Percentiles rank a stretch among this genome's conserved stretches.
phyloP scores from a whole-genome alignment of 805 yeast genomes.

The Saccharomycopsis fermentans region DNA sequence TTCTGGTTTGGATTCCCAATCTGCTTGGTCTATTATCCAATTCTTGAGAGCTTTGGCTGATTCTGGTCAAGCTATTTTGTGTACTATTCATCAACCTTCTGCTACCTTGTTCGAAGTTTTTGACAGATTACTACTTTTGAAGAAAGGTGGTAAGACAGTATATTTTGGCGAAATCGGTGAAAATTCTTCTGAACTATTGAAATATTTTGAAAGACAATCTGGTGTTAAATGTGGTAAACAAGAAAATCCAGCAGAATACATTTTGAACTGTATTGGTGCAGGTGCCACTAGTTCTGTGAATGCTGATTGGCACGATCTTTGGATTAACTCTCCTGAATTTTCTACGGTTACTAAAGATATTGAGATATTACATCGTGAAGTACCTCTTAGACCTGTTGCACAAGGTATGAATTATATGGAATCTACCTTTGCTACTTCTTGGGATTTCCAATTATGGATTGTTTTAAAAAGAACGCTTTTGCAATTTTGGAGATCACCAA shows the following conservation, averaged over 20 bases:
- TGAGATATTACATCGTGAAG: constrained; percentile 20
- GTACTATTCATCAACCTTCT: constrained; percentile 62
- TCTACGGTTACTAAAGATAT: constrained; percentile 23
- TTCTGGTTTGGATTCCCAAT: constrained; percentile 48
- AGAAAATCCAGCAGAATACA: constrained; percentile 36
- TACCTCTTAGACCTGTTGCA: constrained; percentile 20
- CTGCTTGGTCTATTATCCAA: constrained; percentile 49
- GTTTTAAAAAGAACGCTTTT: constrained; percentile 31
- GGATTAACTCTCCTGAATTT: constrained; percentile 23
- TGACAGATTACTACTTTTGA: constrained; percentile 49
- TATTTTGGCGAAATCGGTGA: constrained; percentile 68
- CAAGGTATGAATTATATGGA: constrained; percentile 17
- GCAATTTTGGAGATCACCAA: constrained; percentile 40
- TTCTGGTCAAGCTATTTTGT: constrained; percentile 47
- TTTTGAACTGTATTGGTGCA: constrained; percentile 37
- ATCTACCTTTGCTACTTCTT: constrained; percentile 23
- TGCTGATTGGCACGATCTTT: constrained; percentile 21
- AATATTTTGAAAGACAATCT: constrained; percentile 35
- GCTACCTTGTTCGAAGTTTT: constrained; percentile 50
- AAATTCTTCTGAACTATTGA: constrained; percentile 36
- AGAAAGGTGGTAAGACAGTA: constrained; percentile 60
- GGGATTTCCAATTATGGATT: constrained; percentile 23
- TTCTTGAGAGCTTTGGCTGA: constrained; percentile 39
- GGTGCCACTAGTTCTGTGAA: constrained; percentile 34
- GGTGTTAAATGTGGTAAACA: constrained; percentile 29